Evolutionary conservation across 441 rosid species (phyloP), one percentile per base, ranked within the genome.

Genomic region (Pelargonium australe): DNA sequence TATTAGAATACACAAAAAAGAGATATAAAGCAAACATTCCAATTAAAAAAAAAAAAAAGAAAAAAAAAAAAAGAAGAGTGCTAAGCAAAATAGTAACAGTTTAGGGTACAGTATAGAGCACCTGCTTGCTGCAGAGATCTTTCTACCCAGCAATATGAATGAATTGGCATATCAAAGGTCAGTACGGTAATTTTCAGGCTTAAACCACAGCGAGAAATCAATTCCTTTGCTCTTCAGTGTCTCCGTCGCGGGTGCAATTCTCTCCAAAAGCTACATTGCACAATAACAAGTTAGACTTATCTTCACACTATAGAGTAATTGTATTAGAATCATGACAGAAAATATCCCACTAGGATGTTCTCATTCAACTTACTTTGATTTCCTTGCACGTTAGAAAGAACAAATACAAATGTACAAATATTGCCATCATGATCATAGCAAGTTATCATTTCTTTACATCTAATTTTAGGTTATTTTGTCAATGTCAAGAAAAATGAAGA

Each of bases 191-290:
- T 86, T 82, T 68, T 85, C 90, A 0, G 97, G 98, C 82, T 93
- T 89, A 80, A 78, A 93, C 97, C 98, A 88, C 62, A 78, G 66
- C 2, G 97, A 91, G 80, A 91, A 93, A 80, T 93, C 90, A 7
- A 85, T 83, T 79, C 97, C 96, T 81, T 91, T 88, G 64, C 65
- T 73, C 80, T 87, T 91, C 75, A 90, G 81, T 61, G 84, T 82
- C 83, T 89, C 90, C 11, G 97, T 93, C 7, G 92, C 90, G 0
- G 96, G 87, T 28, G 85, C 86, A 19, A 91, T 88, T 73, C 78
- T 86, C 71, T 87, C 92, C 77, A 91, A 72, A 62, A 91, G 95
- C 98, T 93, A 82, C 80, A 83, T 73, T 20, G 6, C 16, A 53
- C 60, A 14, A 14, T n/a, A 53, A 53, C 14, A 13, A 53, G 14